Conservation (phyloP, 2,329 filamentous ascomycete genomes). For the Trichoderma guizhouense region DNA sequence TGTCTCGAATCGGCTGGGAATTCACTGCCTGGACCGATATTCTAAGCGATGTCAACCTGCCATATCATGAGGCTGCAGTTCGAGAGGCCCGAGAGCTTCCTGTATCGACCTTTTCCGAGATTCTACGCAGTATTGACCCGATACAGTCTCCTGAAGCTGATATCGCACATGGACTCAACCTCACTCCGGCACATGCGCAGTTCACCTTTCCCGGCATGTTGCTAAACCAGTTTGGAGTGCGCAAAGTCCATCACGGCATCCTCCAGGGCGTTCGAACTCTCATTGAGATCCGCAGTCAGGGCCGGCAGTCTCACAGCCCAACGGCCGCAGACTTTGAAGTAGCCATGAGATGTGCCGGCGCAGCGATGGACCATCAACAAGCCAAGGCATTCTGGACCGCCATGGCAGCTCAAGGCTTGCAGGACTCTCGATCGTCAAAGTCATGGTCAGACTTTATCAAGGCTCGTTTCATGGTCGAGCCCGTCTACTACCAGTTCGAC, state of each 20-base stretch:
- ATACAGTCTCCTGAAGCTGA: slow-evolving; percentile 48
- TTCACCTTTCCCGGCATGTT: slow-evolving; percentile 36
- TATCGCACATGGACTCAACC: slow-evolving; percentile 38
- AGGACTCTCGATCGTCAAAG: slow-evolving; percentile 30
- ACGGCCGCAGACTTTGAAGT: slow-evolving; percentile 42
- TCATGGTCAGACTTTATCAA: slow-evolving; percentile 46
- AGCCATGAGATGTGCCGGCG: slow-evolving; percentile 47
- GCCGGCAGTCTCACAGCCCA: slow-evolving; percentile 27
- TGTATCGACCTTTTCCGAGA: slow-evolving; percentile 57
- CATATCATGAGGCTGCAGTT: slow-evolving; percentile 27
- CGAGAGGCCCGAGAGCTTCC: slow-evolving; percentile 43
- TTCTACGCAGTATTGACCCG: slow-evolving; percentile 61
- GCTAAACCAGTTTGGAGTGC: slow-evolving; percentile 45
- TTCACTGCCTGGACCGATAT: slow-evolving; percentile 30
- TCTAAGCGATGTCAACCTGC: slow-evolving; percentile 22
- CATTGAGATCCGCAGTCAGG: slow-evolving; percentile 30
- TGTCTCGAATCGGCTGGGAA: slow-evolving; percentile 23
- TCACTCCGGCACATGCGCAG: slow-evolving; percentile 40
- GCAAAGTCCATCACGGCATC: slow-evolving; percentile 39
- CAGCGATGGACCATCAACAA: slow-evolving; percentile 36
- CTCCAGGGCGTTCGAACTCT: slow-evolving; percentile 37
- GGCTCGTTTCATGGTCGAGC: slow-evolving; percentile 45
- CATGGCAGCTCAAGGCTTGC: slow-evolving; percentile 29
- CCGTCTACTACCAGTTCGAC: slow-evolving; percentile 46
- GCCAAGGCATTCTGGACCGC: slow-evolving; percentile 37